Percentiles rank a stretch among this genome's conserved stretches.
Evolutionary conservation across 305 asterid genomes (phyloP).

Genomic region (Solanum hybrid): DNA sequence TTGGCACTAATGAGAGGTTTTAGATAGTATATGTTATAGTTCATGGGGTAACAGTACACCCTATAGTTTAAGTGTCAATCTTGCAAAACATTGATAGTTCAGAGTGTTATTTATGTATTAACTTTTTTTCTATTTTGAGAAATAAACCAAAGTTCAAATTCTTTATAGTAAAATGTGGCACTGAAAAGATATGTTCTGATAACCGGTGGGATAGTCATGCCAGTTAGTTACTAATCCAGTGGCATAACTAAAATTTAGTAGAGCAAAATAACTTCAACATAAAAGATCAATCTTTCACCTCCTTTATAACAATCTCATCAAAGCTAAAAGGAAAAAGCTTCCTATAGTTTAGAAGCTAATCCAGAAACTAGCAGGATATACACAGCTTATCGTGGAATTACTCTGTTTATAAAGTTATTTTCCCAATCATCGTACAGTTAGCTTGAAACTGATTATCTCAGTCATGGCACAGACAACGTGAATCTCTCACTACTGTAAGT

Average conservation of each 20-base stretch:
- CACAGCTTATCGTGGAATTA: not conserved
- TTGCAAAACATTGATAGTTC: not conserved
- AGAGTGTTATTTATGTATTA: not conserved
- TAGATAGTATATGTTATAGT: not conserved
- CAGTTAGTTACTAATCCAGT: not conserved
- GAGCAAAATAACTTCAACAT: not conserved
- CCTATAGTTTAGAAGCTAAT: not conserved
- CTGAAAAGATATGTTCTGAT: not conserved
- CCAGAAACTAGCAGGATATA: not conserved
- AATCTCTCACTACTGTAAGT: not conserved
- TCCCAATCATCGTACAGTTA: not conserved
- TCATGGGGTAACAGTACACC: not conserved
- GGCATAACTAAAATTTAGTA: not conserved
- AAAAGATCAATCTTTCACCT: not conserved
- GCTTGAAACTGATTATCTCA: not conserved
- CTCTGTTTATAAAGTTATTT: not conserved
- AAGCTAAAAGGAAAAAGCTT: constrained; percentile 2
- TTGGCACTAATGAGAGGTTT: not conserved
- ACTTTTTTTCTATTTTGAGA: not conserved
- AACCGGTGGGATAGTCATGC: not conserved
- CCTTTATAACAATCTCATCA: not conserved
- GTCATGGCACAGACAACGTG: not conserved
- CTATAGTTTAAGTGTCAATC: not conserved
- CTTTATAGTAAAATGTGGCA: not conserved
- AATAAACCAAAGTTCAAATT: not conserved